These are phyloP conservation scores for Alternaria ventricosa DNA, from an alignment of 2,329 filamentous ascomycete genomes.

Conservation along the genomic window DNA sequence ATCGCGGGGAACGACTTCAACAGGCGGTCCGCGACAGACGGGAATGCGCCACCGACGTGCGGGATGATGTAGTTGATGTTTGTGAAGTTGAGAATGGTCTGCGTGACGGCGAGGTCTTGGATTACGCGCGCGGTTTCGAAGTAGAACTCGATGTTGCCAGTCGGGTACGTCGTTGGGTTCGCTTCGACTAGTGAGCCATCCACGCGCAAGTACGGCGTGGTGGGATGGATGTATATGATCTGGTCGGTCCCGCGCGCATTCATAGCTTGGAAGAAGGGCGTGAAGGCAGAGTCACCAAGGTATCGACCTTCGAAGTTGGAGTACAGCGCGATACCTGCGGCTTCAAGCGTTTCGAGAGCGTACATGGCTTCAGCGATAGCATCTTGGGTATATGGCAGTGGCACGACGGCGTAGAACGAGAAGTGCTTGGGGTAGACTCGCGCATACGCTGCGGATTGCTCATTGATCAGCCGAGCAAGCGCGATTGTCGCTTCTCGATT, in stretches of 20 bases:
- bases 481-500: background rate
- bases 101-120: constrained; percentile 7
- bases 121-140: constrained; percentile 18
- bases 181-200: background rate
- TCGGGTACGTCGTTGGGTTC: constrained; percentile 5
- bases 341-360: constrained; percentile 1
- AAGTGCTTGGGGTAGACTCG: constrained; percentile 7
- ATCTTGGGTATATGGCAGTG: constrained; percentile 3
- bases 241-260: background rate
- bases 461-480: constrained; percentile 14
- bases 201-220: background rate
- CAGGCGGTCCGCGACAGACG: constrained; percentile 5
- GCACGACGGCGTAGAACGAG: constrained; percentile 15
- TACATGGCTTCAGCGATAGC: constrained; percentile 5
- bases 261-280: constrained; percentile 9
- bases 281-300: constrained; percentile 1
- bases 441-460: constrained; percentile 5
- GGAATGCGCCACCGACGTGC: constrained; percentile 14
- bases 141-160: constrained; percentile 16
- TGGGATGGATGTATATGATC: constrained; percentile 14
- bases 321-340: constrained; percentile 9
- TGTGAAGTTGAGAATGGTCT: constrained; percentile 11
- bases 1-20: constrained; percentile 3
- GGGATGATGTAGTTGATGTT: constrained; percentile 14
- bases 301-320: constrained; percentile 13